These are phyloP conservation scores for Mycosphaerella sp. DNA, from an alignment of 2,329 filamentous ascomycete species.

Conservation along the genomic window DNA sequence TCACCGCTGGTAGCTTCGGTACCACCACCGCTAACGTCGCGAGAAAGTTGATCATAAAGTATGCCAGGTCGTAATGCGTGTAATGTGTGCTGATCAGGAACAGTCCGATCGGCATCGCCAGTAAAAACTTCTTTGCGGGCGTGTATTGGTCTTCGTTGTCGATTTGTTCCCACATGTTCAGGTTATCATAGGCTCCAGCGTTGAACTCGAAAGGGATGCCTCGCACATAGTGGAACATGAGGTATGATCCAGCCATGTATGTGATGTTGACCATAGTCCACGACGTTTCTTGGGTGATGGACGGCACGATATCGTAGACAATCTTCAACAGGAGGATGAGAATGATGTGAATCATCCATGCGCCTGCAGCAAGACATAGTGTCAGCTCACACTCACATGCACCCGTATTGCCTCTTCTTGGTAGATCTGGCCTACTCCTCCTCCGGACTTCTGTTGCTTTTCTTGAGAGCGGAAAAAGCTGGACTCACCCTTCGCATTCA, in stretches of 20 bases:
- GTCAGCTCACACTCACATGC: conserved; percentile 11
- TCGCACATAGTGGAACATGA: conserved; percentile 99
- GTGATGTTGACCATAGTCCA: conserved; percentile 99
- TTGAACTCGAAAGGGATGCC: conserved; percentile 99
- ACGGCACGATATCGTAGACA: conserved; percentile 92
- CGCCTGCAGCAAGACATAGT: conserved; percentile 53
- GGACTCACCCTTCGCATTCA: conserved; percentile 85
- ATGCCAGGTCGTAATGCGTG: conserved; percentile 94
- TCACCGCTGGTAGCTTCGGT: conserved; percentile 89
- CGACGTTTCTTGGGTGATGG: conserved; percentile 93
- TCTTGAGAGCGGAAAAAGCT: not conserved
- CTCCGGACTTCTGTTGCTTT: not conserved
- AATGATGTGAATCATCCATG: conserved; percentile 96
- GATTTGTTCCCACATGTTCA: conserved; percentile 99
- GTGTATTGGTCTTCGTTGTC: conserved; percentile 99
- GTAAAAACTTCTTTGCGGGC: conserved; percentile 94
- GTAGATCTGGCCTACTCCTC: not conserved
- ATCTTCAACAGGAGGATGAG: conserved; percentile 89
- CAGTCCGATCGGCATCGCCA: conserved; percentile 86
- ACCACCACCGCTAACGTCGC: conserved; percentile 90
- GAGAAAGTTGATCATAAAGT: conserved; percentile 95
- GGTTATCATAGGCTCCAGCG: conserved; percentile 93
- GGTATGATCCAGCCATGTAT: conserved; percentile 97
- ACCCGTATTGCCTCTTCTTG: conserved; percentile 3
- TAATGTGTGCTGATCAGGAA: conserved; percentile 98